Evolutionary conservation across 148 eudicot species (phyloP), one percentile per base, ranked within the genome.

Genomic region (Vaccinium corymbosum): DNA sequence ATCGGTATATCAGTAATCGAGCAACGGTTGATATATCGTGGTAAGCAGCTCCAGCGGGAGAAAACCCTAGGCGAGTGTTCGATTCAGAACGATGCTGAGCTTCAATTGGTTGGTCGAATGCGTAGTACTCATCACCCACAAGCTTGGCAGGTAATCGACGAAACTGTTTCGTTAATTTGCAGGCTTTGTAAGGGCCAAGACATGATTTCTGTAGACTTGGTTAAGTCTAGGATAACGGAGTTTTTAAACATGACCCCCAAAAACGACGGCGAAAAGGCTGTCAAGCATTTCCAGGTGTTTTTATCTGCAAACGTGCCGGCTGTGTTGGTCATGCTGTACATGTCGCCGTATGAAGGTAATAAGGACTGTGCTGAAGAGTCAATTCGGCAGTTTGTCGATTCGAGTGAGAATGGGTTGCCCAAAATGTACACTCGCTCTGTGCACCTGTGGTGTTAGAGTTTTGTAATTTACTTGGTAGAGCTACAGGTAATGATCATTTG

Each of bases 41-140:
- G 98, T 5, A 92, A 82, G 80, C 97, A 97, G 86, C 88, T 97
- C 3, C 92, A 89, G 86, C 84, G 88, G 87, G 97, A 97, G 79
- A 86, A 92, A 15, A 87, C 93, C 0, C 55, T 97, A 56, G 85
- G 86, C 8, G 89, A 90, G 1, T 93, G 92, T 19, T 50, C 27
- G 1, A 83, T 97, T 2, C 85, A 90, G 78, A 92, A 90, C 3
- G 95, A 94, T 38, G 88, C 92, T 0, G 86, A 83, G 6, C 78
- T 96, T 12, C 92, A 93, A 29, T 27, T 96, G 64, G 97, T 94
- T 1, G 95, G 92, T 0, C 80, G 93, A 0, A 88, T 96, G 94
- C 84, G 95, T 74, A 92, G 94, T 87, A 93, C 98, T 0, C 83
- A 20, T 46, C 90, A 93, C 78, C 97, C 98, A 0, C 72, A 81